Percentiles rank a stretch among this genome's conserved stretches.
Conservation (phyloP, 1,284 basidiomycete species). For the Puccinia brachypodii region DNA sequence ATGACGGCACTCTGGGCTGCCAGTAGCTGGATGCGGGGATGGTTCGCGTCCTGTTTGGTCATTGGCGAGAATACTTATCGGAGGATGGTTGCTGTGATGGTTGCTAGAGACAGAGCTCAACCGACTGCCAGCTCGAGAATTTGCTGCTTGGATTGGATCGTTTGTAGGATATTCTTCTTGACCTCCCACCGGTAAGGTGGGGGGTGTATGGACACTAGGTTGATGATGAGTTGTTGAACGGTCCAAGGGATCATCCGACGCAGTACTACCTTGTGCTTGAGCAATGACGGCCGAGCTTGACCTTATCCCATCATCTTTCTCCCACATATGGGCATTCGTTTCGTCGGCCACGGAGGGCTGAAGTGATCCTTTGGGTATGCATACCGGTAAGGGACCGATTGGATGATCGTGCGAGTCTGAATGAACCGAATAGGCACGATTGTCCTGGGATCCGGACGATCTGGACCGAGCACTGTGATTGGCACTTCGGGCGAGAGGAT, state of each 20-base stretch:
- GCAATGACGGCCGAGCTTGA: too few relatives aligned
- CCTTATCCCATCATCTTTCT: too few relatives aligned
- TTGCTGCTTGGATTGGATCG: background rate
- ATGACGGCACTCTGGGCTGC: too few relatives aligned
- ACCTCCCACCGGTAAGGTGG: background rate
- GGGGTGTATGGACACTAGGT: background rate
- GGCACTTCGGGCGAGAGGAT: background rate
- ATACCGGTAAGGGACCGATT: too few relatives aligned
- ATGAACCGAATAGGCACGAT: background rate
- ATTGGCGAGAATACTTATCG: background rate
- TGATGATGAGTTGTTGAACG: background rate
- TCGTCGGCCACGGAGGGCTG: too few relatives aligned
- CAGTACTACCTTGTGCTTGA: too few relatives aligned
- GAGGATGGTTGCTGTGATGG: background rate
- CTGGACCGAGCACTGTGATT: background rate
- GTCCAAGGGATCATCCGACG: background rate
- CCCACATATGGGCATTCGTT: too few relatives aligned
- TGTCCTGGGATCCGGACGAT: background rate
- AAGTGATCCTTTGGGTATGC: too few relatives aligned
- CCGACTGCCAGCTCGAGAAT: background rate
- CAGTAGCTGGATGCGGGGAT: too few relatives aligned
- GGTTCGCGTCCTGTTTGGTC: too few relatives aligned
- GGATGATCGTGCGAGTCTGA: too few relatives aligned
- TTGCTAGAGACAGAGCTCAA: background rate
- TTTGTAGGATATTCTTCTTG: background rate